Percentiles rank a stretch among this genome's conserved stretches.
phyloP scores from a whole-genome alignment of 2,329 filamentous ascomycete genomes.

The Penicillium thymicola region DNA sequence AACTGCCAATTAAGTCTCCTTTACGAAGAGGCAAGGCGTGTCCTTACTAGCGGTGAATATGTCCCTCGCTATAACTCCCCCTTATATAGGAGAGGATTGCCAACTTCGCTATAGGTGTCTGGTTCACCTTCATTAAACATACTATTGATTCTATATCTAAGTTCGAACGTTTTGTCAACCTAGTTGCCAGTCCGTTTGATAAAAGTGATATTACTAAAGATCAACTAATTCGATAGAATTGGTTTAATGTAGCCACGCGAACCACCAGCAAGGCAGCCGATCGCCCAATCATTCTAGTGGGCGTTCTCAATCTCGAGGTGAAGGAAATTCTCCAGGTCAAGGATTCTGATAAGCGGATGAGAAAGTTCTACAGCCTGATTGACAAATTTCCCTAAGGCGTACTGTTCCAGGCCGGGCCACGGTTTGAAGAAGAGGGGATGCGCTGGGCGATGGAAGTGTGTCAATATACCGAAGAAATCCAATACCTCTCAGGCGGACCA shows the following conservation, averaged over 20 bases:
- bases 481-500: neutral
- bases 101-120: neutral
- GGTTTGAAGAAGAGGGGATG: slow-evolving; percentile 12
- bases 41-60: neutral
- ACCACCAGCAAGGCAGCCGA: slow-evolving; percentile 9
- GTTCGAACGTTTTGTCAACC: neutral
- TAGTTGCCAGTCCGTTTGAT: neutral
- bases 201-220: neutral
- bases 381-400: neutral
- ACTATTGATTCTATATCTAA: neutral
- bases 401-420: slow-evolving; percentile 6
- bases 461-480: slow-evolving; percentile 1
- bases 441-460: slow-evolving; percentile 13
- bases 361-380: neutral
- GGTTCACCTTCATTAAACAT: neutral
- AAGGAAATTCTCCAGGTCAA: neutral
- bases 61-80: neutral
- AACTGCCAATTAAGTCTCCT: neutral
- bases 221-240: neutral
- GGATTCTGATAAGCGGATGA: neutral
- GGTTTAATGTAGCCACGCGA: slow-evolving; percentile 13
- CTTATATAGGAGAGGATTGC: neutral
- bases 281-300: slow-evolving; percentile 10
- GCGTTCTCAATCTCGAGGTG: slow-evolving; percentile 5
- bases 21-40: neutral